Base-by-base conservation (phyloP, 2,329 filamentous ascomycete genomes). In the Alternaria ventricosa region DNA sequence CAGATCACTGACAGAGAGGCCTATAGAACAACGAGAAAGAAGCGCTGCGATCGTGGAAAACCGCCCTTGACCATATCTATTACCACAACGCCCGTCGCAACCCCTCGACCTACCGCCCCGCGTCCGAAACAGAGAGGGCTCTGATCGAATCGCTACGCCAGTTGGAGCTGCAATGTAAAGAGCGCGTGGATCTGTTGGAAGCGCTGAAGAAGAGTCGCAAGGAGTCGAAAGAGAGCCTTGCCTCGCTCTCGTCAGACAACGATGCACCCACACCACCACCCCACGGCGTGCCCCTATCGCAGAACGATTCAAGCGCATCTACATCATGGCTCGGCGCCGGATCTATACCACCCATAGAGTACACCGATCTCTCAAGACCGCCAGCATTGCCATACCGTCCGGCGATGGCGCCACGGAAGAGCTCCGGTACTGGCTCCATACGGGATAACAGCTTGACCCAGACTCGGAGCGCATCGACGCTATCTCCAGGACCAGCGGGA, bases 81-180 rank as follows among this genome's bases (percentile, higher is more conserved):
- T 92, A 94, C 74, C 91, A 96, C 81, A 92, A 94, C 79, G 89
- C 92, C 62, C 92, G 91, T 78, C 90, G 89, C 75, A 85, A 92
- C 45, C 87, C 91, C 49, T 85, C 89, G 50, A 89, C 86, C 66
- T 92, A 92, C 76, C 84, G 85, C 12, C 89, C 93, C 20, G 89
- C 89, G 73, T 90, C 89, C 55, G 93, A 96, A 80, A 96, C 93
- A 2, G 95, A 98, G 77, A 91, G 88, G 73, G 90, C 93, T 3
- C 82, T 98, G 60, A 87, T 92, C 58, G 92, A 96, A 60, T 96
- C 94, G 53, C 82, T 98, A 64, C 88, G 89, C 62, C 87, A 94
- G 73, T 87, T 98, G 75, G 94, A 98, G 77, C 79, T 94, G 66
- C 95, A 97, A 81, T 97, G 94, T 80, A 95, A 96, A 79, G 95